Conservation (phyloP, 1,139 yeast species). For the Hyphopichia khmerensis region DNA sequence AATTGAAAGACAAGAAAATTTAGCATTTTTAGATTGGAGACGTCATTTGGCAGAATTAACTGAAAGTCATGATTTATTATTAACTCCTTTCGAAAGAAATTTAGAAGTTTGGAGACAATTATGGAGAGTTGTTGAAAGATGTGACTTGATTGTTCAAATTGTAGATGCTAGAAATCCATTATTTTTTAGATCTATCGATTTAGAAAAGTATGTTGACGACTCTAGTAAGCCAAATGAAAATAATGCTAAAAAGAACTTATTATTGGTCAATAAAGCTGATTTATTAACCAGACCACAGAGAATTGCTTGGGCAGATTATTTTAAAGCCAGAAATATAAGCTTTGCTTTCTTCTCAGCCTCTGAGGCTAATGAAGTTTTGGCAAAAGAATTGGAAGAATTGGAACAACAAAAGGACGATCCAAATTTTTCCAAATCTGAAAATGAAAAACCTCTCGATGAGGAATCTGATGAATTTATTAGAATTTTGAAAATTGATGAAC, state of each 20-base stretch:
- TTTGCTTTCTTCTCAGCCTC: conserved; percentile 94
- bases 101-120: conserved; percentile 98
- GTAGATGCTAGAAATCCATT: conserved; percentile 97
- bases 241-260: conserved; percentile 64
- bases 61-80: conserved; percentile 74
- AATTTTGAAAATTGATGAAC: conserved; percentile 78
- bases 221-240: conserved; percentile 50
- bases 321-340: conserved; percentile 63
- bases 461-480: conserved; percentile 50
- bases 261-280: conserved; percentile 94
- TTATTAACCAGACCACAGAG: conserved; percentile 76
- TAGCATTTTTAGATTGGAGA: conserved; percentile 93
- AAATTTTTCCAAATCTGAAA: conserved; percentile 11
- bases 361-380: conserved; percentile 71
- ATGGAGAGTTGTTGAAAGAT: conserved; percentile 97
- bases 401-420: conserved; percentile 19
- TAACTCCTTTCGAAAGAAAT: conserved; percentile 97
- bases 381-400: conserved; percentile 51
- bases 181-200: conserved; percentile 83
- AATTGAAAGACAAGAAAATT: conserved; percentile 84
- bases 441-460: conserved; percentile 7
- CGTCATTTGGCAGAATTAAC: conserved; percentile 82
- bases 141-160: conserved; percentile 92
- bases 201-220: conserved; percentile 80
- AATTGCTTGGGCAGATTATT: conserved; percentile 82